Base-by-base conservation (phyloP, 371 early-diverging fungal genomes). In the Mycotypha africana region DNA sequence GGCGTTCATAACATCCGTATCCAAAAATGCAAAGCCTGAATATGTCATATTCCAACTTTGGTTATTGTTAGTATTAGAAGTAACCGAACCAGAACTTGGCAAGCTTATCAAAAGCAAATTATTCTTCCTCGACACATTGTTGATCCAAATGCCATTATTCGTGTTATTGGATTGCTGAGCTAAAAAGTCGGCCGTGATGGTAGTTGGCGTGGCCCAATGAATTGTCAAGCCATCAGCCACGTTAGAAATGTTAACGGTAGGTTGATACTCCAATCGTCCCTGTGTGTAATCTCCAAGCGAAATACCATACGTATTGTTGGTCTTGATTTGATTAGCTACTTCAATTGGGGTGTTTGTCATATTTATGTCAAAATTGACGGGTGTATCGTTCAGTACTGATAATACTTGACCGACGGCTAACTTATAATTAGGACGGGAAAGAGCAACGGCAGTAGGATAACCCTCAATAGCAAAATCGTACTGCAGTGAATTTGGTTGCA, bases 211-310 rank as follows among this genome's bases (percentile, higher is more conserved):
- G 1, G 31, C 39, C n/a, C n/a, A n/a, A n/a, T n/a, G n/a, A 28
- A 25, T 42, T 6, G 34, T 22, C n/a, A n/a, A 10, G 20, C 30
- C 26, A 0, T 28, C 17, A 10, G 42, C 20, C 0, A 21, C 48
- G 31, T 59, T 54, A 4, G 55, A 52, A 16, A 65, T 46, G 26
- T 62, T 69, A 9, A 62, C 58, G 11, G 49, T 46, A 8, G 48
- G 42, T 35, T 65, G 60, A 24, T 67, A 74, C 32, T 74, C 74
- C 11, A 67, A 35, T 24, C 74, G 57, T 12, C 67, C 70, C 36
- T 74, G 59, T 0, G 60, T 60, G 38, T 64, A 70, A 10, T 61
- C 42, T 21, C 74, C 74, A 32, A 74, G 39, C 0, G 70, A 70
- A 3, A 64, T 26, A 37, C 74, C 74, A 24, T 63, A 67, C 0